Percentiles rank a stretch among this genome's conserved stretches.
Evolutionary conservation across 73 alveolate genomes (phyloP).

Genomic region (Durusdinium trenchii): DNA sequence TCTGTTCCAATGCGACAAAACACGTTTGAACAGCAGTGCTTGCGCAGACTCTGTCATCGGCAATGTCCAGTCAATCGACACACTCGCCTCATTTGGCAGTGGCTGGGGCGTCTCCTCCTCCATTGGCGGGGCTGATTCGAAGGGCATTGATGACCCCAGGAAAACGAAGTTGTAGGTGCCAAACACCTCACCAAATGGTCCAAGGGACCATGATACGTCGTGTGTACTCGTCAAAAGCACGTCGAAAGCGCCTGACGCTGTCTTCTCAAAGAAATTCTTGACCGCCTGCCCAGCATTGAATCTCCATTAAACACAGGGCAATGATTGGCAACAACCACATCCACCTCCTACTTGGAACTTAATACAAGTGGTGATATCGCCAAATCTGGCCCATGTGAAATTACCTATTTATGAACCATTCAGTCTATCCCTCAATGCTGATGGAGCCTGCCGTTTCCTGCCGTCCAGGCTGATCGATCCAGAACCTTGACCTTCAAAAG

Average conservation of each 20-base stretch:
- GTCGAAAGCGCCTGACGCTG: background rate
- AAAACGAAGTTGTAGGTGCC: background rate
- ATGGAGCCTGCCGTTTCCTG: background rate
- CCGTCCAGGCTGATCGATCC: background rate
- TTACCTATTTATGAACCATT: too few relatives aligned
- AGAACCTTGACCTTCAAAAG: background rate
- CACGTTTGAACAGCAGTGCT: background rate
- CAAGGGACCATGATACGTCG: background rate
- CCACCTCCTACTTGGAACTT: too few relatives aligned
- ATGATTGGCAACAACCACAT: too few relatives aligned
- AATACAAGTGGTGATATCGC: too few relatives aligned
- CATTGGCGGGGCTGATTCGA: background rate
- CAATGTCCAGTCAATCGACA: background rate
- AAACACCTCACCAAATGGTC: background rate
- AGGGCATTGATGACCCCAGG: background rate
- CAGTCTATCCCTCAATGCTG: too few relatives aligned
- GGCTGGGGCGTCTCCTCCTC: background rate
- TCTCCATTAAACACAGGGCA: too few relatives aligned
- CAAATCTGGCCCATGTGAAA: too few relatives aligned
- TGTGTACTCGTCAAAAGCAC: background rate
- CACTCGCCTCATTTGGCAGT: background rate
- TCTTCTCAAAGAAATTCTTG: background rate
- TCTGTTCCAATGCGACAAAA: background rate
- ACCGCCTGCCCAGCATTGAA: background rate
- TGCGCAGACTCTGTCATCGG: background rate